Conservation (phyloP, 176 grass and related monocot genomes). For the Oropetium thomaeum region DNA sequence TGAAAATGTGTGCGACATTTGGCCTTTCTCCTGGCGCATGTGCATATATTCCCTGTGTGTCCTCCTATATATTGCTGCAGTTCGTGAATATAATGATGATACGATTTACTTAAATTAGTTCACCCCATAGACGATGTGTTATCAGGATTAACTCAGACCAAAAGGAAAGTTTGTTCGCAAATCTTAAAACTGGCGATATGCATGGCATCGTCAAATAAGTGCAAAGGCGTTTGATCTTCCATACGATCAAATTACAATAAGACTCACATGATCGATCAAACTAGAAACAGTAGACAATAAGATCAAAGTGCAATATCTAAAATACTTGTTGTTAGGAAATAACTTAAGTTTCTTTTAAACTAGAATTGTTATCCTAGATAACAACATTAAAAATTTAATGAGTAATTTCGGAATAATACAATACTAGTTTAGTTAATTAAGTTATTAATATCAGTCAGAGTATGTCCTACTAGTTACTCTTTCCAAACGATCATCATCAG, state of each 20-base stretch:
- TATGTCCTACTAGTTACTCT: too few relatives aligned
- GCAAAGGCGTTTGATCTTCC: background rate
- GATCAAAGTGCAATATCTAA: background rate
- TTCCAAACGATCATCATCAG: background rate
- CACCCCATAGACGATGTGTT: background rate
- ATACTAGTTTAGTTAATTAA: too few relatives aligned
- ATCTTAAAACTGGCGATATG: background rate
- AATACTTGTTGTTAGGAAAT: too few relatives aligned
- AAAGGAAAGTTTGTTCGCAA: background rate
- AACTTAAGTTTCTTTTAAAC: too few relatives aligned
- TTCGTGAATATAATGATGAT: constrained; percentile 28
- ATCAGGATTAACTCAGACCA: constrained; percentile 13
- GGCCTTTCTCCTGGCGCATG: constrained; percentile 32
- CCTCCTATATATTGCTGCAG: constrained; percentile 19
- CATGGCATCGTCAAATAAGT: background rate
- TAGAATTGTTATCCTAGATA: too few relatives aligned
- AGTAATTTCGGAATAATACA: too few relatives aligned
- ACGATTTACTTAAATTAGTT: constrained; percentile 37
- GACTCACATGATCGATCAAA: too few relatives aligned
- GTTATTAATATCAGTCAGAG: too few relatives aligned
- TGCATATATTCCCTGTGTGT: constrained; percentile 9
- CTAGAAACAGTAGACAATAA: background rate
- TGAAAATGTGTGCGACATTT: constrained; percentile 40
- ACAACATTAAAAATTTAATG: too few relatives aligned
- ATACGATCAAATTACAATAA: background rate